phyloP scores from a whole-genome alignment of 2,329 filamentous ascomycete genomes.

The Claviceps africana region DNA sequence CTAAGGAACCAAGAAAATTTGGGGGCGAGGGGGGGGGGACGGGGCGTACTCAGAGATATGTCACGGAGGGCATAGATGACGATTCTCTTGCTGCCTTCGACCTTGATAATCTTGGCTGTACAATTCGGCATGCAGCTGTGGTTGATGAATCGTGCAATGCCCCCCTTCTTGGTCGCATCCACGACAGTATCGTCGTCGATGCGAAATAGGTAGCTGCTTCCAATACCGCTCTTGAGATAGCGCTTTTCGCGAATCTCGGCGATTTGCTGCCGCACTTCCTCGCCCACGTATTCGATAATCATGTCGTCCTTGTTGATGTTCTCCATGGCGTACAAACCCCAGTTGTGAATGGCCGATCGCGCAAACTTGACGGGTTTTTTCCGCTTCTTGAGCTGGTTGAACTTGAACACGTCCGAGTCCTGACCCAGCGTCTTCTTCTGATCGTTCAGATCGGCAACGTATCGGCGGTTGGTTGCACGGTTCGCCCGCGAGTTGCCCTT shows the following conservation, averaged over 20 bases:
- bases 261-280: slow-evolving; percentile 92
- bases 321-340: slow-evolving; percentile 95
- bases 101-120: slow-evolving; percentile 98
- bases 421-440: slow-evolving; percentile 76
- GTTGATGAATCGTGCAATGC: slow-evolving; percentile 97
- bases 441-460: slow-evolving; percentile 87
- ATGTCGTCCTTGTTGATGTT: slow-evolving; percentile 96
- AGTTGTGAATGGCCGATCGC: slow-evolving; percentile 94
- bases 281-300: slow-evolving; percentile 99
- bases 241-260: slow-evolving; percentile 88
- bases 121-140: slow-evolving; percentile 97
- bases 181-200: slow-evolving; percentile 97
- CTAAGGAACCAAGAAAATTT: not conserved
- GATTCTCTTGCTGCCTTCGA: slow-evolving; percentile 94
- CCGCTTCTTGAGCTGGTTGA: slow-evolving; percentile 98
- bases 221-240: slow-evolving; percentile 92
- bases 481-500: slow-evolving; percentile 88
- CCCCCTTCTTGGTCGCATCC: slow-evolving; percentile 95
- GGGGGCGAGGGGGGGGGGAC: too few species aligned
- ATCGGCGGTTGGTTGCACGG: slow-evolving; percentile 86
- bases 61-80: slow-evolving; percentile 97
- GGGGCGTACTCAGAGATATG: slow-evolving; percentile 74
- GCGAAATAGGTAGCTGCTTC: slow-evolving; percentile 92
- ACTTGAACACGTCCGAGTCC: slow-evolving; percentile 84
- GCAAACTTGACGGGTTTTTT: slow-evolving; percentile 99